A percentile compares a stretch with the other conserved stretches of the same genome.
Conservation (phyloP, 768 basidiomycete species). For the Candolleomyces aberdarensis region DNA sequence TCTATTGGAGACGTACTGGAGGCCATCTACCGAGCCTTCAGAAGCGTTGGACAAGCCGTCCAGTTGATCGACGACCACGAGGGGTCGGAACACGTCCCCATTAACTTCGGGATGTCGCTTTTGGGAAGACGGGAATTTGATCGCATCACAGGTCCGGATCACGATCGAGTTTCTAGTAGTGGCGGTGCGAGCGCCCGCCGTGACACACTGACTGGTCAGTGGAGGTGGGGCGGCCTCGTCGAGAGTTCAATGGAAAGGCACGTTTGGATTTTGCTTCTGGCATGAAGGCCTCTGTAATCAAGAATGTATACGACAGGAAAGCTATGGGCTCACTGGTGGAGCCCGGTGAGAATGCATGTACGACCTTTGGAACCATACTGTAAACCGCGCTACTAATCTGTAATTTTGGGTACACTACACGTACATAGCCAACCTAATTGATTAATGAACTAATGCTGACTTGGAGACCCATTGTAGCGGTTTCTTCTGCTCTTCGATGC, state of each 20-base stretch:
- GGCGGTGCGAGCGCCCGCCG: not conserved
- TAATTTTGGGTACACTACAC: no score
- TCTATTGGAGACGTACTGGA: not conserved
- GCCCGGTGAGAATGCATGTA: no score
- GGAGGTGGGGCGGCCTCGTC: conserved; percentile 1
- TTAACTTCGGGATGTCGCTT: not conserved
- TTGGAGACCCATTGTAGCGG: no score
- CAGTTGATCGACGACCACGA: not conserved
- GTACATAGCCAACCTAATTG: no score
- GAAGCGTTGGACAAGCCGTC: not conserved
- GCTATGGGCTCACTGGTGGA: no score
- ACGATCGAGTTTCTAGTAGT: not conserved
- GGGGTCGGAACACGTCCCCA: not conserved
- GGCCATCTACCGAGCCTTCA: not conserved
- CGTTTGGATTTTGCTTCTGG: conserved; percentile 1
- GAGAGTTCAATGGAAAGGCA: not conserved
- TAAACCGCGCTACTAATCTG: no score
- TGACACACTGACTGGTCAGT: not conserved
- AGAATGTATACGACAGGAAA: no score
- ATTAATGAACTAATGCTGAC: no score
- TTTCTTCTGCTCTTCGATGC: no score
- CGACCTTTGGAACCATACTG: no score
- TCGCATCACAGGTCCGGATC: not conserved
- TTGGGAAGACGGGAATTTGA: not conserved
- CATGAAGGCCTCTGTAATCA: no score